Conservation (phyloP, 148 eudicot species). For the Polygonum maritimum region DNA sequence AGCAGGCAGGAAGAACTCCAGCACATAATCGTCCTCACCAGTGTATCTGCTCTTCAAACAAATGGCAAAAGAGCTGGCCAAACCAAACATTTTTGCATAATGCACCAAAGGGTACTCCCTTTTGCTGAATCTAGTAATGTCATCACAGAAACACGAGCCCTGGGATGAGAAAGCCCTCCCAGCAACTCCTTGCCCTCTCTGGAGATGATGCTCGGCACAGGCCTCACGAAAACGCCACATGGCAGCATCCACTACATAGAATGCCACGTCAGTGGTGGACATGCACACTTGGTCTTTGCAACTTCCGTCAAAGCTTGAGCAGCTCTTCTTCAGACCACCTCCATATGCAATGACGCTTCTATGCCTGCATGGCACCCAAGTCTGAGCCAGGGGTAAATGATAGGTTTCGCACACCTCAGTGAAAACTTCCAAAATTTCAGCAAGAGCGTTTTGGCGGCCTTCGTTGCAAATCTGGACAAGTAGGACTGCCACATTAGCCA, state of each 20-base stretch:
- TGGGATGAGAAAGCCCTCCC: constrained; percentile 71
- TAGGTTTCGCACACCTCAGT: constrained; percentile 78
- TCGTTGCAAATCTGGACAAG: constrained; percentile 71
- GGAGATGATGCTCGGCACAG: constrained; percentile 90
- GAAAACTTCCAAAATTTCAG: constrained; percentile 78
- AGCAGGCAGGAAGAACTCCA: constrained; percentile 83
- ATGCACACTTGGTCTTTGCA: constrained; percentile 85
- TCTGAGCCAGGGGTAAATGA: constrained; percentile 88
- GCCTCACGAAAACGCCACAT: constrained; percentile 97
- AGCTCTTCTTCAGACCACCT: constrained; percentile 75
- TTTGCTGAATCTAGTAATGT: constrained; percentile 64
- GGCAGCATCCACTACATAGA: constrained; percentile 76
- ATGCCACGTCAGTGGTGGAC: constrained; percentile 93
- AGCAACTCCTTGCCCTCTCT: constrained; percentile 89
- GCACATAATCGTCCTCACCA: constrained; percentile 73
- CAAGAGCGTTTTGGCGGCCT: constrained; percentile 82
- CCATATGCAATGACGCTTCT: constrained; percentile 71
- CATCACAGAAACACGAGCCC: constrained; percentile 58
- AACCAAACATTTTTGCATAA: constrained; percentile 86
- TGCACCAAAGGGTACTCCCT: constrained; percentile 86
- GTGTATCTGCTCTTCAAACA: constrained; percentile 74
- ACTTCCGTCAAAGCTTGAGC: constrained; percentile 76
- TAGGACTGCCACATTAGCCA: background rate
- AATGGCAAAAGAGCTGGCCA: constrained; percentile 67
- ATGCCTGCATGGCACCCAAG: constrained; percentile 94